Conservation (phyloP, 768 basidiomycete species). For the Macrolepiota albuminosa region DNA sequence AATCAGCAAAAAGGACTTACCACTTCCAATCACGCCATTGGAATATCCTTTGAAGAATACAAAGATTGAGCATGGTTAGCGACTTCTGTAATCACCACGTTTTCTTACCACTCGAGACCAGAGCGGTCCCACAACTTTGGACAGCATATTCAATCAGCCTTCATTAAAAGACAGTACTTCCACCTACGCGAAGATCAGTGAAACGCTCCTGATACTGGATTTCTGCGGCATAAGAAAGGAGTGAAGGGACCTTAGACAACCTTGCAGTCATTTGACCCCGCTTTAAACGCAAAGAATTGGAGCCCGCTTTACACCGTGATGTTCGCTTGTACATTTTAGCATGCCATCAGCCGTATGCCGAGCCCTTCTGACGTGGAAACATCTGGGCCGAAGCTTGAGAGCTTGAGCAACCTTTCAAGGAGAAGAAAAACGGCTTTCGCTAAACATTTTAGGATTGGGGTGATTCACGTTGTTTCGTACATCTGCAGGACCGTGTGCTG, state of each 20-base stretch:
- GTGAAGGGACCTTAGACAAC: not conserved
- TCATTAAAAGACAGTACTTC: not conserved
- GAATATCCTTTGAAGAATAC: slow-evolving; percentile 53
- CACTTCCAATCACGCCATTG: slow-evolving; percentile 74
- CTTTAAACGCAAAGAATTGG: not conserved
- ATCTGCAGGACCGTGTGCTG: not conserved
- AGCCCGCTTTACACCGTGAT: not conserved
- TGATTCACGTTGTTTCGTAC: not conserved
- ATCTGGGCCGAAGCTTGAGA: too few relatives aligned
- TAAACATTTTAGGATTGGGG: not conserved
- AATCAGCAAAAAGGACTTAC: slow-evolving; percentile 34
- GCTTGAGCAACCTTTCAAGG: not conserved
- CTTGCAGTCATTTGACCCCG: not conserved
- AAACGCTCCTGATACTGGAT: slow-evolving; percentile 6
- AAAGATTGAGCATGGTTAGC: not conserved
- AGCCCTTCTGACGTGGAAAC: not conserved
- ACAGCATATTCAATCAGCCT: not conserved
- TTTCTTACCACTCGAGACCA: slow-evolving; percentile 73
- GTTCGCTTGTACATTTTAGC: not conserved
- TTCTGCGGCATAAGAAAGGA: slow-evolving; percentile 1
- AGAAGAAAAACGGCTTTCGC: not conserved
- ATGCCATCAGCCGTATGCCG: not conserved
- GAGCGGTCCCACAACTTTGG: slow-evolving; percentile 72
- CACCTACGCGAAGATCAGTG: not conserved
- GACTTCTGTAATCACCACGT: not conserved